Base-by-base conservation (phyloP, 2,329 filamentous ascomycete species). In the Bertia moriformis region DNA sequence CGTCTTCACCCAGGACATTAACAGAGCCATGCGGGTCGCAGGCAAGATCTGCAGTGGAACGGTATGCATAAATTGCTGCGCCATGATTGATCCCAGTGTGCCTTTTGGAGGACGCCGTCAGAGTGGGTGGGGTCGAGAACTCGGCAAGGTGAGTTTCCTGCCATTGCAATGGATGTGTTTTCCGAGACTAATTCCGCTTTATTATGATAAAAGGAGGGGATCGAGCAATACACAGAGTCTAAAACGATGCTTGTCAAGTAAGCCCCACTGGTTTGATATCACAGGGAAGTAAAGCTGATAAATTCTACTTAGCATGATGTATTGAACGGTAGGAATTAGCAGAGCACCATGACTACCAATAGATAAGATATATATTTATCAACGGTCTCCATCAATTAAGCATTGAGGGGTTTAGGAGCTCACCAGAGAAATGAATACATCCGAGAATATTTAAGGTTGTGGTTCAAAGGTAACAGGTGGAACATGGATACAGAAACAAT, bases 1-100 rank as follows among this genome's bases (percentile, higher is more conserved):
- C 17, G 62, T 81, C 2, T 79, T 78, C 51, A 80, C 72, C 0
- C 61, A 71, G 46, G 70, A 83, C 50, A 71, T 83, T 48, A 70
- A 71, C 48, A 70, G 69, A 46, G 78, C 74, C 3, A 68, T 73
- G 50, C 62, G 69, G 1, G 56, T 73, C 2, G 61, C 66, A 2
- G 58, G 63, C 2, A 60, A 64, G 37, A 61, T 84, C 36, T 75
- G 83, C 53, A 69, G 73, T 12, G 79, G 79, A 19, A 81, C 80
- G 68, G 77, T 83, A 3, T 80, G 77, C 61, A 71, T 83, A 51
- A 83, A 83, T 45, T 59, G 56, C 36, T 50, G 62, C 37, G 58
- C 53, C 40, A 44, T 58, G 14, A 49, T 54, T 41, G 60, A 62
- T 41, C 46, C 62, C 30, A 52, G 41, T 3, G 54, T 57, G 3